Evolutionary conservation across 1,284 basidiomycete species (phyloP).

Genomic region (Microbotryum scabiosae): DNA sequence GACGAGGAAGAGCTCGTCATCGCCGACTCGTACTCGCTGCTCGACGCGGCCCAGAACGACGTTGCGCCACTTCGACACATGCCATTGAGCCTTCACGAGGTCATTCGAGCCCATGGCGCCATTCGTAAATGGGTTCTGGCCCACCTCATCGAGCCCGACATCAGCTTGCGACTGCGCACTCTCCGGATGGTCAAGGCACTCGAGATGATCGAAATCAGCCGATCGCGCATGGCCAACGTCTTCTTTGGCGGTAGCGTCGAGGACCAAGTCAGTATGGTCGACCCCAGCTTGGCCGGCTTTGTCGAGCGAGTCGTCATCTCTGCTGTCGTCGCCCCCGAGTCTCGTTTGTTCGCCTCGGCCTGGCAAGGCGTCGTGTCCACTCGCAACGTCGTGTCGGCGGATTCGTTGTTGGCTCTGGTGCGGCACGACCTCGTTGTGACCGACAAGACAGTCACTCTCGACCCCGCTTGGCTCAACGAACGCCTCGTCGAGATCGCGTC

Average conservation of each 20-base stretch:
- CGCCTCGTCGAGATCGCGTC: conserved; percentile 8
- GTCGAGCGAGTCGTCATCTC: conserved; percentile 8
- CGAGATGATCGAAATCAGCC: conserved; percentile 3
- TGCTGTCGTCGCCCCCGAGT: conserved; percentile 8
- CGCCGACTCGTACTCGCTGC: conserved; percentile 8
- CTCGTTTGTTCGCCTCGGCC: conserved; percentile 5
- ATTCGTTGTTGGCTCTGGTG: not conserved
- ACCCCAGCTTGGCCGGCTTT: conserved; percentile 6
- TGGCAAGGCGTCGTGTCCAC: conserved; percentile 1
- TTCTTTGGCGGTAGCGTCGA: conserved; percentile 7
- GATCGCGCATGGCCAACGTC: conserved; percentile 10
- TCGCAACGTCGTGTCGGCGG: not conserved
- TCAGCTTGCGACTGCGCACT: not conserved
- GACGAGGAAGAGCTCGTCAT: conserved; percentile 8
- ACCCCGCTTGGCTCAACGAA: conserved; percentile 8
- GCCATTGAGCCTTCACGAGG: conserved; percentile 1
- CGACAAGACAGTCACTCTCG: conserved; percentile 2
- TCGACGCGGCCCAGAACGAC: not conserved
- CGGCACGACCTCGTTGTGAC: not conserved
- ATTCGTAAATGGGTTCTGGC: conserved; percentile 6
- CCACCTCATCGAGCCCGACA: conserved; percentile 9
- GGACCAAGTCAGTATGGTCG: not conserved
- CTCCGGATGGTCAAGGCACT: conserved; percentile 4
- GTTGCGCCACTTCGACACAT: not conserved
- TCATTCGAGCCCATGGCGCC: not conserved